Base-by-base conservation (phyloP, 1,284 basidiomycete genomes). In the Abortiporus biennis region DNA sequence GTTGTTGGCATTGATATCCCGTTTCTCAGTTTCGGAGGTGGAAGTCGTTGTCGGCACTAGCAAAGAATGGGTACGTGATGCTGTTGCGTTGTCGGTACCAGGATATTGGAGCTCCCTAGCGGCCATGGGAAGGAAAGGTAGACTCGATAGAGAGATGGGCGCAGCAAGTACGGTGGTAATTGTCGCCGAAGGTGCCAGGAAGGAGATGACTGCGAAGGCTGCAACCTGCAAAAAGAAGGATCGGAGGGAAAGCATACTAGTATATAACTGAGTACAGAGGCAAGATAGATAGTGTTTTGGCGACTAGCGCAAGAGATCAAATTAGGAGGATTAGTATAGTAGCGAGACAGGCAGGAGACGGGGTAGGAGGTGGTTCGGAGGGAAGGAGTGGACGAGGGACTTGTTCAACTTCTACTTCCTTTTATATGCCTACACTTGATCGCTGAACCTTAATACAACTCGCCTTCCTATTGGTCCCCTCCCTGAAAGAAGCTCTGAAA, bases 171-270 rank as follows among this genome's bases (percentile, higher is more conserved):
- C 43, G 19, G 50, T 42, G 17, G 42, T 36, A 20, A 47, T 24
- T 21, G 47, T 30, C 15, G 46, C 56, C 43, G 59, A 51, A 36
- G 56, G 45, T 29, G 55, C 45, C 30, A 47, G 46, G 44, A 71
- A 49, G 38, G 64, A 55, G 41, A 67, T 53, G 46, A 76, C 51
- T 43, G 57, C 62, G 47, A 63, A 54, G 25, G n/a, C n/a, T n/a
- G 65, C 61, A 53, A 47, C 63, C 63, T 48, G 65, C 15, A 12
- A 43, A 42, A 67, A 53, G 54, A 69, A 50, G 52, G 56, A 51
- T 40, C 58, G 63, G 47, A 58, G 54, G 51, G 59, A 64, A 49
- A 62, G 62, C 71, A 71, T 68, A 41, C 42, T 50, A 43, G 45
- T 35, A 41, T 31, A 42, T 34, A 35, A 25, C n/a, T n/a, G n/a